These are phyloP conservation scores for Lepiota brunneoincarnata DNA, from an alignment of 768 basidiomycete genomes.

Conservation along the genomic window DNA sequence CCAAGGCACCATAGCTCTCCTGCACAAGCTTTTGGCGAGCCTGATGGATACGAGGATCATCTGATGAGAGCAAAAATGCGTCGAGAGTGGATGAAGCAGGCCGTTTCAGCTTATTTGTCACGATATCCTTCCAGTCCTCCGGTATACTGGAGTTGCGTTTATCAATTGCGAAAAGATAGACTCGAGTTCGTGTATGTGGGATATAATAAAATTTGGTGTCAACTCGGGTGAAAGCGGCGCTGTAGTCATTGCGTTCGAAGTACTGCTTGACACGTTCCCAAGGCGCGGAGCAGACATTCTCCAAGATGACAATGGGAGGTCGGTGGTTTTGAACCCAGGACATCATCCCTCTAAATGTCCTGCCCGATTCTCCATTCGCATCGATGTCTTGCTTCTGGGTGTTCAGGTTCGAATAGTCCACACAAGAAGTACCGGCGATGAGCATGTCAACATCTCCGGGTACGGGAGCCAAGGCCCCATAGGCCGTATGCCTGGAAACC, in stretches of 20 bases:
- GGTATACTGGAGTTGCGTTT: constrained; percentile 59
- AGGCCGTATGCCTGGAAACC: constrained; percentile 76
- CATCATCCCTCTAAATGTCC: constrained; percentile 95
- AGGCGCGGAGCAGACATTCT: constrained; percentile 91
- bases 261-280: constrained; percentile 77
- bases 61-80: constrained; percentile 86
- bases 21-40: constrained; percentile 82
- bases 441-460: constrained; percentile 90
- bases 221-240: constrained; percentile 64
- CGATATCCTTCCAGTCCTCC: constrained; percentile 61
- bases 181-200: constrained; percentile 91
- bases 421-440: constrained; percentile 93
- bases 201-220: constrained; percentile 92
- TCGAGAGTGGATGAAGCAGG: constrained; percentile 89
- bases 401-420: constrained; percentile 96
- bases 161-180: constrained; percentile 81
- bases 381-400: constrained; percentile 89
- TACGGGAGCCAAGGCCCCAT: constrained; percentile 80
- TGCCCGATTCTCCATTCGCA: constrained; percentile 87
- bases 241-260: constrained; percentile 75
- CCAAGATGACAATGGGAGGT: constrained; percentile 89
- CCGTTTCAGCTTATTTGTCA: constrained; percentile 64
- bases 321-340: constrained; percentile 85
- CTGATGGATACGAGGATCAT: constrained; percentile 89
- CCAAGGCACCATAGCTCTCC: constrained; percentile 60